phyloP scores from a whole-genome alignment of 495 filamentous ascomycete genomes.

The Aspergillus panamensis region DNA sequence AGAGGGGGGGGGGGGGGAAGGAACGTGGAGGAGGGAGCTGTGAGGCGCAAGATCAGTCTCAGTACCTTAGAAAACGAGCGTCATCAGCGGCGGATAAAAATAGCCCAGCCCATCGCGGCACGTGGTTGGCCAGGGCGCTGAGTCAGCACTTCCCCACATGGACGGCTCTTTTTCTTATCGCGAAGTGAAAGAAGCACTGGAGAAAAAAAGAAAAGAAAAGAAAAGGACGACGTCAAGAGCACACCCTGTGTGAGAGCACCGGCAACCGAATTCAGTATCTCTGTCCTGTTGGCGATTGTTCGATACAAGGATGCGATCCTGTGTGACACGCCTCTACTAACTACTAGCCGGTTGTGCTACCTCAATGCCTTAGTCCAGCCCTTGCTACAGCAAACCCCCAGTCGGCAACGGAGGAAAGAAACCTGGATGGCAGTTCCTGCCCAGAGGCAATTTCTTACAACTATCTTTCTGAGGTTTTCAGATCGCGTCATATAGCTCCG shows the following conservation, averaged over 20 bases:
- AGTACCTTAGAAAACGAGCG: background rate
- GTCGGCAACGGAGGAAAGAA: background rate
- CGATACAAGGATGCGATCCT: background rate
- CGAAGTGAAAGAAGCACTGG: background rate
- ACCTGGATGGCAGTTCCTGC: background rate
- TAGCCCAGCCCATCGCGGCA: constrained; percentile 9
- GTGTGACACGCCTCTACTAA: constrained; percentile 14
- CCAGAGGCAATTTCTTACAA: background rate
- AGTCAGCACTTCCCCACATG: constrained; percentile 20
- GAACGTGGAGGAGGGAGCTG: background rate
- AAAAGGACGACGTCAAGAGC: background rate
- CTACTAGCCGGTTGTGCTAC: background rate
- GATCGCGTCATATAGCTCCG: background rate
- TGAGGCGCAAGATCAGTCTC: background rate
- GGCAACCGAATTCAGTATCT: background rate
- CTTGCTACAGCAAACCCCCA: background rate
- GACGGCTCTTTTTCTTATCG: background rate
- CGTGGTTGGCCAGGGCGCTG: constrained; percentile 21
- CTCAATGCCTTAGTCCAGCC: background rate
- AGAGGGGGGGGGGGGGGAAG: no score
- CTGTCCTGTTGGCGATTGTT: background rate
- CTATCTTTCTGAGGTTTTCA: background rate
- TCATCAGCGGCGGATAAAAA: constrained; percentile 13
- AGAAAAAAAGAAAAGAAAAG: background rate
- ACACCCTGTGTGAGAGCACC: background rate